These are phyloP conservation scores for Fraxinus latifolia DNA, from an alignment of 305 asterid species.

Conservation along the genomic window DNA sequence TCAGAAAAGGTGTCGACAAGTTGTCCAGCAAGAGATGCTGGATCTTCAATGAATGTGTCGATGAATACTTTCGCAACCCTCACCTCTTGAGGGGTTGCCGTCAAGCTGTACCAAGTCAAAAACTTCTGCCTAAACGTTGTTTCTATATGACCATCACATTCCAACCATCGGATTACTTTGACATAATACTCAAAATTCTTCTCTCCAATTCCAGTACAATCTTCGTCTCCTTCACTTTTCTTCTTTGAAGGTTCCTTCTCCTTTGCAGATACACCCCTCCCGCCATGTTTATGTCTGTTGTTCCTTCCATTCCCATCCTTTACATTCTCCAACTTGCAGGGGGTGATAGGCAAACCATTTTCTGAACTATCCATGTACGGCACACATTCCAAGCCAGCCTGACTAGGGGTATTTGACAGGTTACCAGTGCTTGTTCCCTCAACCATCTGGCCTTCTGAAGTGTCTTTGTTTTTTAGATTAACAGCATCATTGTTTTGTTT, in stretches of 20 bases:
- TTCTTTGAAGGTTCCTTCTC: slow-evolving; percentile 70
- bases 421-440: slow-evolving; percentile 50
- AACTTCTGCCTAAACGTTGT: slow-evolving; percentile 66
- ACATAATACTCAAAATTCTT: slow-evolving; percentile 74
- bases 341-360: slow-evolving; percentile 52
- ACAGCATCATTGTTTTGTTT: slow-evolving; percentile 22
- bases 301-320: slow-evolving; percentile 43
- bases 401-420: slow-evolving; percentile 39
- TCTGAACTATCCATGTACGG: slow-evolving; percentile 34
- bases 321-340: slow-evolving; percentile 52
- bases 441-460: slow-evolving; percentile 29
- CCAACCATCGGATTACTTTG: slow-evolving; percentile 76
- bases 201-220: slow-evolving; percentile 46
- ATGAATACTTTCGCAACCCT: slow-evolving; percentile 65
- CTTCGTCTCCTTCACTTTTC: slow-evolving; percentile 54
- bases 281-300: slow-evolving; percentile 30
- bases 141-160: slow-evolving; percentile 72
- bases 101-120: slow-evolving; percentile 88
- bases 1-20: slow-evolving; percentile 67
- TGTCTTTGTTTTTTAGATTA: slow-evolving; percentile 32
- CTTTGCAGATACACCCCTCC: slow-evolving; percentile 37
- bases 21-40: slow-evolving; percentile 76
- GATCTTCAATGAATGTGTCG: slow-evolving; percentile 69
- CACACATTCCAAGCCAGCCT: slow-evolving; percentile 40
- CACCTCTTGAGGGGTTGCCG: slow-evolving; percentile 67